A percentile compares a stretch with the other conserved stretches of the same genome.
These are phyloP conservation scores for Buddleja alternifolia DNA, from an alignment of 257 asterid species.

Conservation along the genomic window DNA sequence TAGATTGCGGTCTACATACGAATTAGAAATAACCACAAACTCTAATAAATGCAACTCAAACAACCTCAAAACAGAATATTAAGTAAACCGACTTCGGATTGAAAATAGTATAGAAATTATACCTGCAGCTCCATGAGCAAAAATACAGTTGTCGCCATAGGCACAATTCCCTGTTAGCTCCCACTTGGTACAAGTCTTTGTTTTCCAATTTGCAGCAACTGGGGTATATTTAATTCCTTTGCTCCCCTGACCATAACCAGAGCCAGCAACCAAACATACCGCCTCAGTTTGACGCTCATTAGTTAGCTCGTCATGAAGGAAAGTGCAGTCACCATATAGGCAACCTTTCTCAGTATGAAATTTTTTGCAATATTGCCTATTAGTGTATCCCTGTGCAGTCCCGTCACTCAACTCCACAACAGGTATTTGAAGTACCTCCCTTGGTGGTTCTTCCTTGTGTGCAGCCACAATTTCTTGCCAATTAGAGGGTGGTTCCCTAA, in stretches of 20 bases:
- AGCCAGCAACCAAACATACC: slow-evolving; percentile 55
- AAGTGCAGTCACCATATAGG: slow-evolving; percentile 58
- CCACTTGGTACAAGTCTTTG: slow-evolving; percentile 62
- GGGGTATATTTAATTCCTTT: slow-evolving; percentile 31
- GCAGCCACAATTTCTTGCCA: slow-evolving; percentile 63
- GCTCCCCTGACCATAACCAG: slow-evolving; percentile 44
- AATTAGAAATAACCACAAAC: too few relatives aligned
- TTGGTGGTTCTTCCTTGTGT: slow-evolving; percentile 47
- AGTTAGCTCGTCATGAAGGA: slow-evolving; percentile 52
- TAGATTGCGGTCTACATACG: too few relatives aligned
- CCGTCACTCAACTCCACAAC: slow-evolving; percentile 44
- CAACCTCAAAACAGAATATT: background rate
- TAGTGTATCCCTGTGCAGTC: slow-evolving; percentile 40
- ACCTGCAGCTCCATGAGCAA: slow-evolving; percentile 68
- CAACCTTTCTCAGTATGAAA: slow-evolving; percentile 52
- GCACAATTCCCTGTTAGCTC: slow-evolving; percentile 56
- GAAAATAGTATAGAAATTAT: slow-evolving; percentile 17
- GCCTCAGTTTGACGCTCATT: slow-evolving; percentile 58
- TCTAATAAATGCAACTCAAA: background rate
- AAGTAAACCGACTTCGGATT: background rate
- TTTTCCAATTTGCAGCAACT: slow-evolving; percentile 54
- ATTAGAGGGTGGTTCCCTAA: slow-evolving; percentile 58
- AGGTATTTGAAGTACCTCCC: slow-evolving; percentile 56
- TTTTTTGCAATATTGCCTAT: slow-evolving; percentile 56
- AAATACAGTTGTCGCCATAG: slow-evolving; percentile 60